Evolutionary conservation across 768 basidiomycete genomes (phyloP), one percentile per base, ranked within the genome.

Genomic region (Lentinula lateritia): DNA sequence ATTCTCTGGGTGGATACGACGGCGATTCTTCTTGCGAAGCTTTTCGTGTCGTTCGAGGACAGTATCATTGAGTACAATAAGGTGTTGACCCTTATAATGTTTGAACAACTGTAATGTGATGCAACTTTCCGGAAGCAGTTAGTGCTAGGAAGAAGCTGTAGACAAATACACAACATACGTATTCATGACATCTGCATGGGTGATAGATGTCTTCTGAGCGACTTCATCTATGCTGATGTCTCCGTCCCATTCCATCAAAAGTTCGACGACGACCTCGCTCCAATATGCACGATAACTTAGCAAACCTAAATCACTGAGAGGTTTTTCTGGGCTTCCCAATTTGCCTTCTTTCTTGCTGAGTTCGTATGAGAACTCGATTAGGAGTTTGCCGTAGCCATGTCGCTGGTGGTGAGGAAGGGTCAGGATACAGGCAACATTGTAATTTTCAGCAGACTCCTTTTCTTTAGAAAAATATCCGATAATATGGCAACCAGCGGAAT

Each of bases 381-480:
- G 79, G 32, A 98, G 78, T 72, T 93, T 93, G 61, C 97, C 97
- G 72, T 94, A 97, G 5, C 95, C 95, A 71, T 92, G 89, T 38
- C 96, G 89, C 73, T 99, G 97, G 71, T 98, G 93, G 71, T 99
- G 97, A 5, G 97, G 97, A 45, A 99, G 83, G n/a, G 97, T 95
- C 62, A 98, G 78, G 74, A 99, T 98, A 81, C 97, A 99, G 0
- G 97, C 97, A 59, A 99, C 92, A 73, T 99, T 99, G 81, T 98
- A 99, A 68, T 88, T 93, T 68, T 99, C 97, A 32, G 97, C 90
- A 2, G 87, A 95, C 74, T 99, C 97, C 72, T 99, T 99, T 78
- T 99, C 97, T 71, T 98, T 98, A 34, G 95, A 98, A 75, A 99
- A 99, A 76, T 98, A 99, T 28, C 96, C 96, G 65, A 99, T 90